Evolutionary conservation across 495 filamentous ascomycete genomes (phyloP), one percentile per base, ranked within the genome.

Genomic region (Geopyxis carbonaria): DNA sequence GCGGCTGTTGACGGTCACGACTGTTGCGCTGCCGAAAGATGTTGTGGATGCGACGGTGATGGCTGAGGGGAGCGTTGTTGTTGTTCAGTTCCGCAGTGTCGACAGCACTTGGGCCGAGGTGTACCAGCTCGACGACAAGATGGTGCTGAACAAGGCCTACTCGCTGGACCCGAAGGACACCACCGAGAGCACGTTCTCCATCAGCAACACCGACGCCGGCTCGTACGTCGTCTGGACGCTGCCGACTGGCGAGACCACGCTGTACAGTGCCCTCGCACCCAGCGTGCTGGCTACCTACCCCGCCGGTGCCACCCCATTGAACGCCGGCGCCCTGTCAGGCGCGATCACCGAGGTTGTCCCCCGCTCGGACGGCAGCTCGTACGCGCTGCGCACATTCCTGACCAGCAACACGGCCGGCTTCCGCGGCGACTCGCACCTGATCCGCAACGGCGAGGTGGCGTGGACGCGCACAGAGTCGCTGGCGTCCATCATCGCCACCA

Each of bases 401-500:
- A 60, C 75, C 14, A 72, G 78, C 9, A 66, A 66, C 16, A 67
- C 69, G 27, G 47, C 42, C 3, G 51, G 50, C 9, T 54, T 54
- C 18, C 57, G 59, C 1, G 84, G 91, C 15, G 78, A 93, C 39
- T 93, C 83, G 78, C 64, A 76, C 20, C 65, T 93, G 29, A 65
- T 93, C 25, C 74, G 77, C 34, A 92, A 93, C 50, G 82, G 87
- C 19, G 78, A 78, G 20, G 40, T 68, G 5, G 70, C 69, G 16
- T 99, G 89, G 89, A 68, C 69, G 23, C 76, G 87, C 22, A 68
- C 71, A 21, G 89, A 99, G 63, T 78, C 73, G 5, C 61, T 99
- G 43, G 71, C 78, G 5, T 75, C 77, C 34, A 72, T 72, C 11
- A 63, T 80, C 23, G 77, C 79, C 35, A 84, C 85, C 27, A 68